Evolutionary conservation across 345 rosid species (phyloP).

Genomic region (Eutrema heterophyllum): DNA sequence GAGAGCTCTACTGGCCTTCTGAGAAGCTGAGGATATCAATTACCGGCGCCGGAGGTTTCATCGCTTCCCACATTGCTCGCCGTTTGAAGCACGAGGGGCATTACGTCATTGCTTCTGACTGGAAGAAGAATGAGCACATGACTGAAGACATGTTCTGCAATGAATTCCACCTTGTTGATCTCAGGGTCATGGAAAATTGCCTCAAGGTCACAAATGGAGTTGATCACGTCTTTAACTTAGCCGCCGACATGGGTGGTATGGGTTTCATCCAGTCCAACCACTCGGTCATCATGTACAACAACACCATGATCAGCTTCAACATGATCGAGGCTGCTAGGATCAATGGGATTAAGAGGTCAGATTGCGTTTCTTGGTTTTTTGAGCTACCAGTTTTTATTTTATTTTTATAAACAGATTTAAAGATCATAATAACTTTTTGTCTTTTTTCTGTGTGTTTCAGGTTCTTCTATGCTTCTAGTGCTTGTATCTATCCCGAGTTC

Average conservation of each 20-base stretch:
- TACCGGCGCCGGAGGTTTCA: constrained; percentile 96
- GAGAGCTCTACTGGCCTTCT: constrained; percentile 93
- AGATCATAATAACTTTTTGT: background rate
- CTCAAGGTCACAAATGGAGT: constrained; percentile 67
- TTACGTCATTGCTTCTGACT: constrained; percentile 93
- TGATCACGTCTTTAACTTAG: constrained; percentile 95
- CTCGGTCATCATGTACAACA: constrained; percentile 96
- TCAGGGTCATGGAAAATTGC: constrained; percentile 97
- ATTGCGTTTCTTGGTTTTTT: background rate
- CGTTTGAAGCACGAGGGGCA: constrained; percentile 96
- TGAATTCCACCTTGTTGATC: constrained; percentile 93
- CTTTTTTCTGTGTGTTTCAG: constrained; percentile 30
- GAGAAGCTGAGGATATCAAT: constrained; percentile 77
- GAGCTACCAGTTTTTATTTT: background rate
- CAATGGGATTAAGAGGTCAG: constrained; percentile 79
- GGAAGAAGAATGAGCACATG: constrained; percentile 99
- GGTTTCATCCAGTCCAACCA: constrained; percentile 98
- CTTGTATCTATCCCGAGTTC: constrained; percentile 97
- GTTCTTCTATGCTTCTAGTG: constrained; percentile 99
- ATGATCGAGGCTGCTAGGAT: constrained; percentile 97
- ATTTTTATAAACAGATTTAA: background rate
- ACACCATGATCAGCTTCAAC: constrained; percentile 98
- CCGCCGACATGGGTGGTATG: constrained; percentile 99
- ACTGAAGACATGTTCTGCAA: constrained; percentile 96
- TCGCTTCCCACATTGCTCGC: constrained; percentile 97